A percentile compares a stretch with the other conserved stretches of the same genome.
Evolutionary conservation across 805 yeast genomes (phyloP).

Genomic region (Saccharomyces jurei): DNA sequence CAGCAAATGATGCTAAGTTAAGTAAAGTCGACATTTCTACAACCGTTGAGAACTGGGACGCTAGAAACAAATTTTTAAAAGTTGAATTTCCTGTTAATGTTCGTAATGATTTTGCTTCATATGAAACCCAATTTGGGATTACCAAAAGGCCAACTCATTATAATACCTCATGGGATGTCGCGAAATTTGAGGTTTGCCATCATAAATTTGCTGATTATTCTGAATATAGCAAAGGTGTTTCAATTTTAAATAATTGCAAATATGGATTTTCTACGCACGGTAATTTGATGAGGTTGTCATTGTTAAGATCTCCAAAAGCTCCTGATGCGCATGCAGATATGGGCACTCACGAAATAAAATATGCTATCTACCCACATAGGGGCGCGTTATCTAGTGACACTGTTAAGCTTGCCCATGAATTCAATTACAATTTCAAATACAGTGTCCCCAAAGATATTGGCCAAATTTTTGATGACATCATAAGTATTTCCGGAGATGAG

Average conservation of each 20-base stretch:
- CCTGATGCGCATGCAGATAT: slow-evolving; percentile 95
- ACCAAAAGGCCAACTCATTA: slow-evolving; percentile 90
- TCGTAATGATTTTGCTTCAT: slow-evolving; percentile 66
- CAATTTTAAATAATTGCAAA: slow-evolving; percentile 74
- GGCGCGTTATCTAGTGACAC: slow-evolving; percentile 59
- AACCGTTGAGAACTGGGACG: slow-evolving; percentile 73
- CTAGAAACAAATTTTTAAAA: slow-evolving; percentile 77
- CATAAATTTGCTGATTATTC: slow-evolving; percentile 92
- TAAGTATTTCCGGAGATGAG: slow-evolving; percentile 40
- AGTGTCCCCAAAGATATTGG: slow-evolving; percentile 12
- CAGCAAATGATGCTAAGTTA: slow-evolving; percentile 36
- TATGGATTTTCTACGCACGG: slow-evolving; percentile 94
- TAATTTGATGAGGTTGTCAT: slow-evolving; percentile 76
- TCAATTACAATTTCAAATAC: slow-evolving; percentile 47
- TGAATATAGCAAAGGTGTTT: slow-evolving; percentile 79
- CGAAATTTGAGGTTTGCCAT: slow-evolving; percentile 91
- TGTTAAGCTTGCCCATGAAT: slow-evolving; percentile 69
- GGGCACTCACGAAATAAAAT: slow-evolving; percentile 76
- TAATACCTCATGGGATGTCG: slow-evolving; percentile 93
- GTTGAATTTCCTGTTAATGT: slow-evolving; percentile 91
- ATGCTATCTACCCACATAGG: slow-evolving; percentile 75
- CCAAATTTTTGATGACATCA: slow-evolving; percentile 22
- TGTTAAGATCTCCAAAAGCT: slow-evolving; percentile 84
- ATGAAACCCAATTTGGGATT: slow-evolving; percentile 90
- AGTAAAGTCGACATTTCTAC: slow-evolving; percentile 46